Evolutionary conservation across 1,139 yeast species (phyloP).

Genomic region (Blastobotrys indianensis): DNA sequence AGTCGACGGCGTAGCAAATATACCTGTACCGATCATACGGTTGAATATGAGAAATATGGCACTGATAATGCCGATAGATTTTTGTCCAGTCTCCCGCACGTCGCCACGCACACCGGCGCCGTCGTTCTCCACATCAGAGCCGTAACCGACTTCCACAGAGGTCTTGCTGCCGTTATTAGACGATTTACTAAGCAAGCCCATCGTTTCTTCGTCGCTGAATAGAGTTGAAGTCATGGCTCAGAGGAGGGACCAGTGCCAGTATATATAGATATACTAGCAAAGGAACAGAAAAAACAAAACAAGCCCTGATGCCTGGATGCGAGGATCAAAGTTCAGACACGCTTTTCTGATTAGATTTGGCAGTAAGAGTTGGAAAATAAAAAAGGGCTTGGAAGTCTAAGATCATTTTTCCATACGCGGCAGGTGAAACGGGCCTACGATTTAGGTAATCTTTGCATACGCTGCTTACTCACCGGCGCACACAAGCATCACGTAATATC

Average conservation of each 20-base stretch:
- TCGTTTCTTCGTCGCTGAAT: not conserved
- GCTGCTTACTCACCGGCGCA: not conserved
- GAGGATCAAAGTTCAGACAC: no score
- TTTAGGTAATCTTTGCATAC: not conserved
- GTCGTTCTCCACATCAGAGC: constrained; percentile 2
- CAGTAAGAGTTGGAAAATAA: not conserved
- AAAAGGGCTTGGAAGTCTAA: not conserved
- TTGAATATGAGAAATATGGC: constrained; percentile 67
- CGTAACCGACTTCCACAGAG: constrained; percentile 5
- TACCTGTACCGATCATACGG: constrained; percentile 85
- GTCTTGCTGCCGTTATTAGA: not conserved
- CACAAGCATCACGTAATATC: constrained; percentile 1
- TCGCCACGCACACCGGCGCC: constrained; percentile 3
- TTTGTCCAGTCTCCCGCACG: constrained; percentile 9
- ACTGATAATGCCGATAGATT: constrained; percentile 56
- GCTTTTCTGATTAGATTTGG: not conserved
- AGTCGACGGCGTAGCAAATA: constrained; percentile 79
- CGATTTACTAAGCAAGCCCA: constrained; percentile 1
- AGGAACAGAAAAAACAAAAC: no score
- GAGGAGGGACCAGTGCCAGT: not conserved
- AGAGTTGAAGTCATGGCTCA: not conserved
- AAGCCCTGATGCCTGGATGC: no score
- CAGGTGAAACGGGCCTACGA: not conserved
- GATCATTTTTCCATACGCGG: not conserved
- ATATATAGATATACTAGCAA: not conserved